Evolutionary conservation across 108 stramenopile genomes (phyloP), one percentile per base, ranked within the genome.

Genomic region (Skeletonema grethae): DNA sequence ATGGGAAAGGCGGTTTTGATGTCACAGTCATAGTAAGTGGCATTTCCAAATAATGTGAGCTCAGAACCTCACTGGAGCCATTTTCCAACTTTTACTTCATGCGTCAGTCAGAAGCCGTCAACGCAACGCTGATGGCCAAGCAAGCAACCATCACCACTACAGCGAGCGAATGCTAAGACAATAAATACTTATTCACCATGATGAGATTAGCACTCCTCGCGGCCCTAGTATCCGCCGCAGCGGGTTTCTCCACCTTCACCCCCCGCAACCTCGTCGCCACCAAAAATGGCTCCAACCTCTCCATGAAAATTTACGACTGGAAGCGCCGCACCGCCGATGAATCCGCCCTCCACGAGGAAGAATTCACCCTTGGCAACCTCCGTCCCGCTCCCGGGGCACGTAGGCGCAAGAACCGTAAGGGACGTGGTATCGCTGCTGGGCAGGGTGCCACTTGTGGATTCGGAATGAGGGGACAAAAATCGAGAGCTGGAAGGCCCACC

Each of bases 391-490:
- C 96, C 12, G 97, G 97, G 25, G 87, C 93, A 46, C 80, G 88
- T 11, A 85, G 92, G 57, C 76, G 78, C 65, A 88, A 87, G 63
- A 86, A 70, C 50, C 86, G 98, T 62, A 97, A 97, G 86, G 98
- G 98, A 58, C 97, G 98, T 61, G 97, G 98, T 79, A 97, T 97
- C 75, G 67, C 97, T 60, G 98, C 97, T 24, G 98, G 98, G 43
- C 96, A 97, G 82, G 98, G 98, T 34, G 97, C 95, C 53, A 91
- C 94, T 20, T 97, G 97, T 74, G 98, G 98, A 63, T 97, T 97
- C 66, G 98, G 98, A 36, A 97, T 98, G 97, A 88, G 98, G 62
- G 98, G 98, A 60, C 98, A 99, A 86, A 97, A 97, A 75, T 88
- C 95, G 20, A 93, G 97, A 18, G 63, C 79, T 39, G 97, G 98